These are phyloP conservation scores for Aspergillus sp. DNA, from an alignment of 2,329 filamentous ascomycete genomes.

Conservation along the genomic window DNA sequence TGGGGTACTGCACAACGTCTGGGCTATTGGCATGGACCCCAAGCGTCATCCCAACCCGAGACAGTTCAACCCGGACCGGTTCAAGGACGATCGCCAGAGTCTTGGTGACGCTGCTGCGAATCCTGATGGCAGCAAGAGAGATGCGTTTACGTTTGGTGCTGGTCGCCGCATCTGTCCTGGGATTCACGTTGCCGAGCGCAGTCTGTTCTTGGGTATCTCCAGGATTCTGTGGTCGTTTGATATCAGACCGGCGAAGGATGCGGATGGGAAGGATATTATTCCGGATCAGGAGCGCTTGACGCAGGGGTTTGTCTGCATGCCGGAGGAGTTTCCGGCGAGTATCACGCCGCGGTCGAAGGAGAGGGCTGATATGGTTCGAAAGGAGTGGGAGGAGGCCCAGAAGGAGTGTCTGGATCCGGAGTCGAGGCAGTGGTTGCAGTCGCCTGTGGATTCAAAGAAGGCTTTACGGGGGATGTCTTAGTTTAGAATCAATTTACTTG, in stretches of 20 bases:
- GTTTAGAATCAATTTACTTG: background rate
- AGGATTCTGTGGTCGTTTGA: slow-evolving; percentile 52
- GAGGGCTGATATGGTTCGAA: slow-evolving; percentile 22
- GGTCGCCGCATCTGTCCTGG: slow-evolving; percentile 60
- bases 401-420: background rate
- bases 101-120: slow-evolving; percentile 35
- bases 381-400: background rate
- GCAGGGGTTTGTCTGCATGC: slow-evolving; percentile 47
- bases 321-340: slow-evolving; percentile 37
- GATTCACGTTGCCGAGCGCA: slow-evolving; percentile 54
- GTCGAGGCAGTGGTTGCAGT: background rate
- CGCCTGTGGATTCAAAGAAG: background rate
- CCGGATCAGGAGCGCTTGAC: slow-evolving; percentile 43
- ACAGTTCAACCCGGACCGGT: slow-evolving; percentile 42
- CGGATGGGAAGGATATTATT: slow-evolving; percentile 32
- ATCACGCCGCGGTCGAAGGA: slow-evolving; percentile 37
- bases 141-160: slow-evolving; percentile 57
- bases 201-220: slow-evolving; percentile 49
- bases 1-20: slow-evolving; percentile 46
- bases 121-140: slow-evolving; percentile 45
- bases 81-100: slow-evolving; percentile 29
- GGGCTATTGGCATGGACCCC: slow-evolving; percentile 45
- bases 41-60: slow-evolving; percentile 42
- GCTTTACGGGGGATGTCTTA: background rate
- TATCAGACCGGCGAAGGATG: slow-evolving; percentile 32